Evolutionary conservation across 164 flowering plant genomes (phyloP), one percentile per base, ranked within the genome.

Genomic region (Platanus orientalis): DNA sequence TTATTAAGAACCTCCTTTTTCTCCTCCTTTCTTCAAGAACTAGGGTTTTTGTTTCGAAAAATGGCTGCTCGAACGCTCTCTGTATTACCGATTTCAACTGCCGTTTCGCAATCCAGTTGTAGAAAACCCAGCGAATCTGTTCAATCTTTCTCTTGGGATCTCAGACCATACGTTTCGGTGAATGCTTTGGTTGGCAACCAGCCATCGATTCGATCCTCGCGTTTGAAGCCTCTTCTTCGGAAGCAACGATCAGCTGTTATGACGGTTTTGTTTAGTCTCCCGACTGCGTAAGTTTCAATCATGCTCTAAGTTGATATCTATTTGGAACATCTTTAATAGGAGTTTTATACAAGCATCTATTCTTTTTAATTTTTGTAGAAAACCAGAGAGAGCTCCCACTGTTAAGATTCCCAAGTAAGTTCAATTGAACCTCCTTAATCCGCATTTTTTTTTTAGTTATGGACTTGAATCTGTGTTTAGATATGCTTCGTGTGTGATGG

Each of bases 331-430:
- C 9, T 36, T 36, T 10, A 36, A 7, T 36, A 36, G 9, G 4
- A 3, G 9, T 36, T 3, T 36, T 36, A 7, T n/a, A n/a, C n/a
- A n/a, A n/a, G n/a, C n/a, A n/a, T n/a, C n/a, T n/a, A n/a, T n/a
- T n/a, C n/a, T 3, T 36, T 36, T 36, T 36, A n/a, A 9, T 57
- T 66, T 61, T 71, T 71, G 68, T 82, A 86, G 97, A 66, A 83
- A 81, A 50, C 79, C 75, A 1, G 81, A 75, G 32, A 69, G 69
- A 58, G 73, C 36, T 57, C 51, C 85, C 48, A 32, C 76, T 24
- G 85, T 64, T 52, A 79, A 79, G 62, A 14, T 52, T 21, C 84
- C 88, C 2, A 77, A 75, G 96, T 88, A 60, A 79, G 87, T 71
- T 65, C 21, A 21, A 44, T 13, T 24, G 21, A 51, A 45, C 1